A percentile compares a stretch with the other conserved stretches of the same genome.
Evolutionary conservation across 2,329 filamentous ascomycete species (phyloP).

Genomic region (Huntiella decipiens): DNA sequence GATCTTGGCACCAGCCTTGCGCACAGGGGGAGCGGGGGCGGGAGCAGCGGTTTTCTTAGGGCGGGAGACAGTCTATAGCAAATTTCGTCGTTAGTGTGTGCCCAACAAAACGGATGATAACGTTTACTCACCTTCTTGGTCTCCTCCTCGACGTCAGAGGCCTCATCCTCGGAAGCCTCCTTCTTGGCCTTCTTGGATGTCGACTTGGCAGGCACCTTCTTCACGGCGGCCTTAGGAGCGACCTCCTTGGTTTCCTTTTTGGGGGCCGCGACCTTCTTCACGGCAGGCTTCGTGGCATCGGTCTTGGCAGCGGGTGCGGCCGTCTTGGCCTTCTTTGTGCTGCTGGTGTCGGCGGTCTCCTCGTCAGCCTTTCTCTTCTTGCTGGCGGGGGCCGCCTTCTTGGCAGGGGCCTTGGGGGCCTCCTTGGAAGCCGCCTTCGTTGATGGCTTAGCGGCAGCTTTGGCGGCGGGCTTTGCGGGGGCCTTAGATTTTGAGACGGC

Average conservation of each 20-base stretch:
- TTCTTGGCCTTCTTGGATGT: slow-evolving; percentile 28
- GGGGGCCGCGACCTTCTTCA: slow-evolving; percentile 14
- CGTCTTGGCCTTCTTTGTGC: slow-evolving; percentile 9
- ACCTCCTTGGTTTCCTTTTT: slow-evolving; percentile 30
- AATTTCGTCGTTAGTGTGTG: neutral
- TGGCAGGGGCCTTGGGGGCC: slow-evolving; percentile 14
- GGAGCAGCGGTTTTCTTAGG: slow-evolving; percentile 22
- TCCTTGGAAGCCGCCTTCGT: no score
- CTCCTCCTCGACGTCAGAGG: slow-evolving; percentile 13
- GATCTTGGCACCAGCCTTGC: slow-evolving; percentile 43
- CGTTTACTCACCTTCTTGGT: slow-evolving; percentile 12
- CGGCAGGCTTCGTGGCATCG: slow-evolving; percentile 13
- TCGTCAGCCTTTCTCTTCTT: slow-evolving; percentile 16
- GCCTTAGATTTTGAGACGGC: slow-evolving; percentile 15
- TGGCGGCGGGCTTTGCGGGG: slow-evolving; percentile 16
- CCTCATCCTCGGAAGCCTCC: neutral
- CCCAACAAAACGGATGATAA: neutral
- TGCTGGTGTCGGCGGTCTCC: slow-evolving; percentile 2
- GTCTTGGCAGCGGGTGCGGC: slow-evolving; percentile 5
- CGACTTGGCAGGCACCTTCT: slow-evolving; percentile 26
- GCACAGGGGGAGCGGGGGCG: slow-evolving; percentile 1
- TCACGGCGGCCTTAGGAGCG: slow-evolving; percentile 9
- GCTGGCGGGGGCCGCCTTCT: slow-evolving; percentile 16
- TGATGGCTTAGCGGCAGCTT: slow-evolving; percentile 13
- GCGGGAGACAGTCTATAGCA: slow-evolving; percentile 9